Base-by-base conservation (phyloP, 768 basidiomycete genomes). In the Pleurotus pulmonarius region DNA sequence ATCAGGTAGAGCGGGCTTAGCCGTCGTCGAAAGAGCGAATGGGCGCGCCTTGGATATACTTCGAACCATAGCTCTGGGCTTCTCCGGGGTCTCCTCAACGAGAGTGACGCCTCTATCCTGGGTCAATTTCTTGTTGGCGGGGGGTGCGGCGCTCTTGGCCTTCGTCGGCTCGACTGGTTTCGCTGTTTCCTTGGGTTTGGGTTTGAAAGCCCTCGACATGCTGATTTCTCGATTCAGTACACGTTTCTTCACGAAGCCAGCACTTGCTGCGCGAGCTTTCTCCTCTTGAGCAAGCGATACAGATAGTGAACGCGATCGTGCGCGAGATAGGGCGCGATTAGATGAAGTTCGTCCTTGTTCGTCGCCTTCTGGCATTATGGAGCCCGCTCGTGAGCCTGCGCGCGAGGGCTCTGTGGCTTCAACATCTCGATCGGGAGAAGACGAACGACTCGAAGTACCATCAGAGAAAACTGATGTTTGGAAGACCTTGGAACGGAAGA, bases 171-270 rank as follows among this genome's bases (percentile, higher is more conserved):
- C 44, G 48, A 40, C 45, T 15, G 29, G 18, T 37, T 47, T 55
- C 25, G 53, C 44, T n/a, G 61, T 18, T 59, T 63, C 59, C 58
- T 64, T 57, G 39, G 49, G 6, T 46, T 75, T 76, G 22, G 72
- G 71, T 63, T 83, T 88, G 70, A 90, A 89, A 20, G 71, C 79
- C 29, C 87, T 78, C 15, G 84, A 83, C 89, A 91, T 92, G 69
- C 86, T 90, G 59, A 90, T 76, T 65, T 91, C 88, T 29, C 87
- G 78, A 57, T 77, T 83, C n/a, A 90, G 69, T 1, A 80, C 70
- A 8, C 80, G 77, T 59, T 81, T 82, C 63, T 82, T 82, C 1
- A 65, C 65, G n/a, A 69, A 63, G 0, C 67, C 67, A 25, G 66
- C 67, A 26, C 70, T 73, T 3, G 65, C 67, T 3, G 67, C 69